Conservation (phyloP, 2,329 filamentous ascomycete genomes). For the Plectosphaerella plurivora region DNA sequence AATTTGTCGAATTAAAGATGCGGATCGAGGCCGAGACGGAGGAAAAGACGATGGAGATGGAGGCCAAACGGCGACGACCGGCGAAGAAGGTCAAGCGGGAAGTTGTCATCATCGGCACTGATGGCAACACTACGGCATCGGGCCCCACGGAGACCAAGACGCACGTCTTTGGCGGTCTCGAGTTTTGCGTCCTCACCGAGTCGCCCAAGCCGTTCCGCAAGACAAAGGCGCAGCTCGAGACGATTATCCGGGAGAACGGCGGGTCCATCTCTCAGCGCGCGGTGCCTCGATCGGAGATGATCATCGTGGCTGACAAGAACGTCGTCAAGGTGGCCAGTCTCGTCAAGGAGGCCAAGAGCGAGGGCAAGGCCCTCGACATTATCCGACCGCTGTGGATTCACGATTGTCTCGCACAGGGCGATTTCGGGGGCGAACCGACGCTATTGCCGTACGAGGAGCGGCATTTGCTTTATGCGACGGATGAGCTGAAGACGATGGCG, state of each 20-base stretch:
- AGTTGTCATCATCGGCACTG: constrained; percentile 67
- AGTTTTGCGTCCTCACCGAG: constrained; percentile 82
- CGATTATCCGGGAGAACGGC: constrained; percentile 77
- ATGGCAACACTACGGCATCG: constrained; percentile 42
- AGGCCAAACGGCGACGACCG: constrained; percentile 54
- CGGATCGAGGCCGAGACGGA: constrained; percentile 66
- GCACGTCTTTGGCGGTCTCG: constrained; percentile 68
- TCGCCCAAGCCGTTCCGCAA: constrained; percentile 65
- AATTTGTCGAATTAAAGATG: constrained; percentile 68
- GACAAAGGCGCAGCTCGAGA: constrained; percentile 74
- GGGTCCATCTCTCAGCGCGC: constrained; percentile 75
- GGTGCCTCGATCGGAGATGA: constrained; percentile 53
- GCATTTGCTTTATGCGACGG: constrained; percentile 69
- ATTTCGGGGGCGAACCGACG: constrained; percentile 39
- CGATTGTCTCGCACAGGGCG: constrained; percentile 66
- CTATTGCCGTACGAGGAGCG: constrained; percentile 57
- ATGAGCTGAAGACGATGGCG: constrained; percentile 49
- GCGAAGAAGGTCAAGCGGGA: constrained; percentile 65
- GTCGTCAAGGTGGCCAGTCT: constrained; percentile 79
- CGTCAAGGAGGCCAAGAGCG: constrained; percentile 71
- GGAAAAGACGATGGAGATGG: constrained; percentile 74
- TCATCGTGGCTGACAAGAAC: constrained; percentile 76
- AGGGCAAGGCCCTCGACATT: constrained; percentile 60
- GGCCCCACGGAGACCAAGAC: constrained; percentile 42
- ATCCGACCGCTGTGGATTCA: constrained; percentile 77